Conservation (phyloP, 768 basidiomycete species). For the Boletus rufocinnamomeus region DNA sequence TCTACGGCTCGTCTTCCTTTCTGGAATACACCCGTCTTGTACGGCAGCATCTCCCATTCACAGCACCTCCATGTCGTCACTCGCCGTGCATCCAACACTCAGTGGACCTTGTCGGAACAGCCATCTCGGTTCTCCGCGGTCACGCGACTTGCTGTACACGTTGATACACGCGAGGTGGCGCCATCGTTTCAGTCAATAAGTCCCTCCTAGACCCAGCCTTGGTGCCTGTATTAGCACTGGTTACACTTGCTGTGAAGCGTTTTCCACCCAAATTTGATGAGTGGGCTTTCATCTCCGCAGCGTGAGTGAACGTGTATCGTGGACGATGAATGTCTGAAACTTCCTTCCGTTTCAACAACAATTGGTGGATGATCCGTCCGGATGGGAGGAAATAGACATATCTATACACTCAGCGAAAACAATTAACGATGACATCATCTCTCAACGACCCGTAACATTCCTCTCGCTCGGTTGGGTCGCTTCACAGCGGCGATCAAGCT, state of each 20-base stretch:
- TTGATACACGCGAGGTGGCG: background rate
- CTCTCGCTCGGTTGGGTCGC: background rate
- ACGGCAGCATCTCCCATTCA: background rate
- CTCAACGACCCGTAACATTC: too few species aligned
- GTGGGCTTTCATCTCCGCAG: conserved; percentile 19
- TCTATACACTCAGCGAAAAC: conserved; percentile 3
- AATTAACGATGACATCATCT: conserved; percentile 16
- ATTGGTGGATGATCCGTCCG: conserved; percentile 21
- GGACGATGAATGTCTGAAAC: background rate
- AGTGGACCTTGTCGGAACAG: background rate
- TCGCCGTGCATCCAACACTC: background rate
- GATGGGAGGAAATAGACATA: background rate
- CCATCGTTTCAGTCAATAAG: background rate
- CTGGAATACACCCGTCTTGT: background rate
- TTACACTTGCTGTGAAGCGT: background rate
- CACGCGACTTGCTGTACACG: conserved; percentile 15
- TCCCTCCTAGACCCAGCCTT: too few species aligned
- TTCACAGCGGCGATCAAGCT: conserved; percentile 4
- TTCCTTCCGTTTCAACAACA: background rate
- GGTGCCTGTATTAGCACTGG: background rate
- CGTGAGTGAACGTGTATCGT: background rate
- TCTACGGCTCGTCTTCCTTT: too few species aligned
- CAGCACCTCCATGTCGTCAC: background rate
- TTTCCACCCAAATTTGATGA: conserved; percentile 4
- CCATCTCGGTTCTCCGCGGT: conserved; percentile 8